Base-by-base conservation (phyloP, 176 grass and related monocot genomes). In the Oryza meyeriana region DNA sequence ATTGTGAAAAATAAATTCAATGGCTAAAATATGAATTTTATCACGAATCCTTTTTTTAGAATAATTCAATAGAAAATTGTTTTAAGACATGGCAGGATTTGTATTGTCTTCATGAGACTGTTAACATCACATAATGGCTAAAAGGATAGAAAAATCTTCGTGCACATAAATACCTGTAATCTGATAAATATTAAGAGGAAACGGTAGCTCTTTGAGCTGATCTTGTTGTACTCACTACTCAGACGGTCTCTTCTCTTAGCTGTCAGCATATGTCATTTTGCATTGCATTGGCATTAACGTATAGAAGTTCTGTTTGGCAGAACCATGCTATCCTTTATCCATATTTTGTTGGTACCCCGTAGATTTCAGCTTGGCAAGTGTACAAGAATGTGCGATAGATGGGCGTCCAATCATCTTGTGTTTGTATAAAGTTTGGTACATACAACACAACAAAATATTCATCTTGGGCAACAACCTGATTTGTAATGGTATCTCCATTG, bases 251-350 rank as follows among this genome's bases (percentile, higher is more conserved):
- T 55, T 22, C 50, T 55, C 14, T 66, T 57, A 78, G 52, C 30
- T 35, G 28, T 71, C 52, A 64, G 40, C 74, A 80, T 71, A 36
- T 71, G 29, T 31, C 58, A 55, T 71, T 71, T 39, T 42, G 14
- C 27, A 40, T 31, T 70, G 38, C 8, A 79, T 69, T 57, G 33
- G 17, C 20, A 45, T 16, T 59, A 31, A 72, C 32, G 55, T 66
- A 30, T 0, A 57, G 32, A 65, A 79, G 42, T 66, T 29, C 4
- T 31, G 25, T 34, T 61, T 69, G 13, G 8, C 35, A 79, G 20
- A 13, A 67, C 9, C 5, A 59, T 61, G 12, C 50, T 74, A 7
- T 34, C 18, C 0, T 3, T 8, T 20, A 77, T 22, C 58, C 35
- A 48, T 17, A 4, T 48, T 16, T 48, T 48, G 13, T 17, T 17